Evolutionary conservation across 345 rosid genomes (phyloP).

Genomic region (Populus ilicifolia): DNA sequence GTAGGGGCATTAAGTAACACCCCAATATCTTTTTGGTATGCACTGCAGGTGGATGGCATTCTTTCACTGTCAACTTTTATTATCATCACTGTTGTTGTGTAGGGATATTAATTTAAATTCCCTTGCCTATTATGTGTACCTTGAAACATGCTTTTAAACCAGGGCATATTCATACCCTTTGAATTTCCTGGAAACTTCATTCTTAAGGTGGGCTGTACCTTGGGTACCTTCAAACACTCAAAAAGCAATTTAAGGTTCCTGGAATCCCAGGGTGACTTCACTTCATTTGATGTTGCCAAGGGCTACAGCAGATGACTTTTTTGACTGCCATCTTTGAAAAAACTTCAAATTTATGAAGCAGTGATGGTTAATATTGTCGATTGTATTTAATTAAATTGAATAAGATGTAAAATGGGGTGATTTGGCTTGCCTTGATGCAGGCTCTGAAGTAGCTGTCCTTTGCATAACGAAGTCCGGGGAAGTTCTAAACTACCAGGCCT

Average conservation of each 20-base stretch:
- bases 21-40: neutral
- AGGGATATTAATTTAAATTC: no score
- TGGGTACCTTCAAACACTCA: neutral
- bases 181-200: neutral
- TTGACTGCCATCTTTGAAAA: neutral
- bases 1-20: neutral
- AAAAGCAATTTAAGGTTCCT: neutral
- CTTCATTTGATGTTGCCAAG: neutral
- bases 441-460: slow-evolving; percentile 96
- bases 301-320: neutral
- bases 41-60: neutral
- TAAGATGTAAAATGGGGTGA: neutral
- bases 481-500: slow-evolving; percentile 90
- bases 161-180: neutral
- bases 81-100: no score
- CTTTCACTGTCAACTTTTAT: neutral
- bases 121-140: neutral
- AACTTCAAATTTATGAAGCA: neutral
- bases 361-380: neutral
- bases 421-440: slow-evolving; percentile 33
- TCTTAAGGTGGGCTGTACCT: neutral
- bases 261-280: neutral
- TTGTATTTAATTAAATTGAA: neutral
- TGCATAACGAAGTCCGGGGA: slow-evolving; percentile 93
- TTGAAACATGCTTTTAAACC: neutral